These are phyloP conservation scores for Alternaria alternata DNA, from an alignment of 2,329 filamentous ascomycete species.

Conservation along the genomic window DNA sequence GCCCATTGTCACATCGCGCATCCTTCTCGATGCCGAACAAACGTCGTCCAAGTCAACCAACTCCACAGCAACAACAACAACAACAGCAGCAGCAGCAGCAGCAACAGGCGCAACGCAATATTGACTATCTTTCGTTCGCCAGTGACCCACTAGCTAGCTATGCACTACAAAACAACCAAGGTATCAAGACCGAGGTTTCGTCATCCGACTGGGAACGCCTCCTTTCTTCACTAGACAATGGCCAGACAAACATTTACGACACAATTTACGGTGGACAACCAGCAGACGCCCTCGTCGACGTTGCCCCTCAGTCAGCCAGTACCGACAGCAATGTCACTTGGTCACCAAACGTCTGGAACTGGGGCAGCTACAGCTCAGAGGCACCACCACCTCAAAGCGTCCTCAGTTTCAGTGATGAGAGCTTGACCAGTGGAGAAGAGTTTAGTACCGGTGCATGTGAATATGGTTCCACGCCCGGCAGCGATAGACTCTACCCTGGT, in stretches of 20 bases:
- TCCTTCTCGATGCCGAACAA: constrained; percentile 44
- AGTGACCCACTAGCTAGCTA: constrained; percentile 48
- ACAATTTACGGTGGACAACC: constrained; percentile 77
- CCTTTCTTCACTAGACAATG: constrained; percentile 79
- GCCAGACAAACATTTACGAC: constrained; percentile 83
- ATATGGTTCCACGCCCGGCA: constrained; percentile 39
- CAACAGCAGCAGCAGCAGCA: constrained; percentile 40
- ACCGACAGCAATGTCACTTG: constrained; percentile 44
- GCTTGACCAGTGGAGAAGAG: constrained; percentile 62
- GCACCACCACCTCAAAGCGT: constrained; percentile 60
- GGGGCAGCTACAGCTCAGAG: constrained; percentile 36
- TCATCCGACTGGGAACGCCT: constrained; percentile 83
- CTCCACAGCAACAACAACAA: constrained; percentile 19
- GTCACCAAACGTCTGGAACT: constrained; percentile 49
- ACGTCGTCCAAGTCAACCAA: constrained; percentile 44
- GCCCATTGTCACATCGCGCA: constrained; percentile 50
- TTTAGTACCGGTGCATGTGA: constrained; percentile 45
- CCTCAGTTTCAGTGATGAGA: constrained; percentile 68
- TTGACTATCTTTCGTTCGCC: constrained; percentile 59
- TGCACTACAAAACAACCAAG: constrained; percentile 46
- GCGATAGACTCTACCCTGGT: constrained; percentile 44
- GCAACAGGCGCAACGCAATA: constrained; percentile 44
- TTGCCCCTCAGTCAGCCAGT: constrained; percentile 38
- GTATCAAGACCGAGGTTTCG: constrained; percentile 59
- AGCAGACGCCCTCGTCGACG: constrained; percentile 49